These are phyloP conservation scores for Amylostereum chailletii DNA, from an alignment of 1,284 basidiomycete species.

Conservation along the genomic window DNA sequence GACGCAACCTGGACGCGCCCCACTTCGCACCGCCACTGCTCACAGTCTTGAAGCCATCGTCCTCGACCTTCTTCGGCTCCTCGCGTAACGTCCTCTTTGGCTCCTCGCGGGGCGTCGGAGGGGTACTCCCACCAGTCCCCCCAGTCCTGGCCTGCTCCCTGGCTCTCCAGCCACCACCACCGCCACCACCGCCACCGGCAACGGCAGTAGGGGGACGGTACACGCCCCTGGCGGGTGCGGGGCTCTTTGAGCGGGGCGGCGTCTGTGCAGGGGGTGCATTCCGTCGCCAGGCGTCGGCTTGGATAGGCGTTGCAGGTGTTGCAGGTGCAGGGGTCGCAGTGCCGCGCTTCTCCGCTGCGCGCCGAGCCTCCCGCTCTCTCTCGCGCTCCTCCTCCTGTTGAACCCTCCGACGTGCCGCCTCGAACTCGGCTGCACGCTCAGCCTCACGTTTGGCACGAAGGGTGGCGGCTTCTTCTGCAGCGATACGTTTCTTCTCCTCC, in stretches of 20 bases:
- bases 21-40: conserved; percentile 26
- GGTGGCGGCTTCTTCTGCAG: conserved; percentile 38
- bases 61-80: conserved; percentile 31
- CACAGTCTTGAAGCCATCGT: conserved; percentile 69
- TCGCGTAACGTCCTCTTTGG: conserved; percentile 3
- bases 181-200: conserved; percentile 19
- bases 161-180: conserved; percentile 41
- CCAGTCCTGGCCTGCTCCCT: conserved; percentile 37
- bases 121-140: conserved; percentile 16
- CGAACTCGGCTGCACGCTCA: conserved; percentile 44
- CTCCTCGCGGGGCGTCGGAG: conserved; percentile 13
- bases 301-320: conserved; percentile 24
- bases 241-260: conserved; percentile 36
- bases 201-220: conserved; percentile 36
- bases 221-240: conserved; percentile 25
- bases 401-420: conserved; percentile 40
- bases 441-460: conserved; percentile 25
- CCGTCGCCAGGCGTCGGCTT: conserved; percentile 24
- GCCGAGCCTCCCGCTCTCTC: conserved; percentile 67
- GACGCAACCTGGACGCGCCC: conserved; percentile 25
- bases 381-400: conserved; percentile 69
- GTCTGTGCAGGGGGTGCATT: conserved; percentile 24
- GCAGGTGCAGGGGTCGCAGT: conserved; percentile 14
- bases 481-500: conserved; percentile 40
- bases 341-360: conserved; percentile 18